Evolutionary conservation across 176 grass and related monocot genomes (phyloP).

Genomic region (Raddia guianensis): DNA sequence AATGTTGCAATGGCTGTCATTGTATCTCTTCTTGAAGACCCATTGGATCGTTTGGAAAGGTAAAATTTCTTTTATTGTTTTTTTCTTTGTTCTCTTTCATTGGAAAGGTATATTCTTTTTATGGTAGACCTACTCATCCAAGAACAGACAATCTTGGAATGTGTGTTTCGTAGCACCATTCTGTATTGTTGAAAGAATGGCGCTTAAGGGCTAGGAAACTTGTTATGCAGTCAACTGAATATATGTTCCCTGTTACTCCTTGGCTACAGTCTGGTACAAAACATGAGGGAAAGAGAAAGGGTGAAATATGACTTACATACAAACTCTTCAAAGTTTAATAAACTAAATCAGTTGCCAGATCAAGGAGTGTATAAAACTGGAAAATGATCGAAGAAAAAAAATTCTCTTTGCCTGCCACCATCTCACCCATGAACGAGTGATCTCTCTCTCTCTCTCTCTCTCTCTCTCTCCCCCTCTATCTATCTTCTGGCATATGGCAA

Average conservation of each 20-base stretch:
- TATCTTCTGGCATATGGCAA: no score
- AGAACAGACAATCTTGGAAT: neutral
- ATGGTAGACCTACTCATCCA: neutral
- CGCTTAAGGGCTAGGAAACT: neutral
- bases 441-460: no score
- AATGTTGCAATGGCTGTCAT: slow-evolving; percentile 76
- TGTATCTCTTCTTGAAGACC: slow-evolving; percentile 89
- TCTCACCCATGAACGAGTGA: no score
- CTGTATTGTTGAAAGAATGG: neutral
- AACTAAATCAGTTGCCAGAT: no score
- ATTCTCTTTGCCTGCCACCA: neutral
- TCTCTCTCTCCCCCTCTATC: no score
- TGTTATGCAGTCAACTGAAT: neutral
- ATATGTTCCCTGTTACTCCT: neutral
- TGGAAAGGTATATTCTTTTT: slow-evolving; percentile 15
- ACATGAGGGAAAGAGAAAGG: neutral
- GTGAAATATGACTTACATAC: neutral
- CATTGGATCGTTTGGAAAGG: slow-evolving; percentile 84
- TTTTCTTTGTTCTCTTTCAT: neutral
- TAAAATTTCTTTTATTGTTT: slow-evolving; percentile 36
- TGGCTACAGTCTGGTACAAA: neutral
- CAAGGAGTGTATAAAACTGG: no score
- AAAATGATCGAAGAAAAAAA: no score
- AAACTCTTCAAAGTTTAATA: no score
- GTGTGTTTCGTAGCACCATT: neutral